These are phyloP conservation scores for Zangia roseola DNA, from an alignment of 768 basidiomycete species.

Conservation along the genomic window DNA sequence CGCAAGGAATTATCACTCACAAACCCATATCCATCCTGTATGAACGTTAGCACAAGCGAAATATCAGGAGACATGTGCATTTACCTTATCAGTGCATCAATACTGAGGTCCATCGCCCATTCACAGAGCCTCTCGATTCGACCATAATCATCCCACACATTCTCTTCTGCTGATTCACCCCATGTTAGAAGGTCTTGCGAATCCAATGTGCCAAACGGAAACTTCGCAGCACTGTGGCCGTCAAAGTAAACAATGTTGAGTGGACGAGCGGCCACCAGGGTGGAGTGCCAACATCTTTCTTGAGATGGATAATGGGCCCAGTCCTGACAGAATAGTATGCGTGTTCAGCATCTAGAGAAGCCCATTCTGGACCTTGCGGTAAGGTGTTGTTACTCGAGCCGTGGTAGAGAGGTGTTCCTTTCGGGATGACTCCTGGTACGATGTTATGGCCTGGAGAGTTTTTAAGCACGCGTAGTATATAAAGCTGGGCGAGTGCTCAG, in stretches of 20 bases:
- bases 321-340: conserved; percentile 35
- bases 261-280: conserved; percentile 26
- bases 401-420: conserved; percentile 35
- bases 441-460: conserved; percentile 26
- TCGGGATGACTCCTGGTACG: conserved; percentile 29
- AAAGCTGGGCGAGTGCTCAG: not conserved
- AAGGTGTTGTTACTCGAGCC: conserved; percentile 16
- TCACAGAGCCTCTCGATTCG: conserved; percentile 42
- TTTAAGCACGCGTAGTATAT: not conserved
- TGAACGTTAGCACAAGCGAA: not conserved
- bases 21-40: conserved; percentile 32
- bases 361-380: conserved; percentile 31
- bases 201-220: conserved; percentile 42
- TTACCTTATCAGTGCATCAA: conserved; percentile 50
- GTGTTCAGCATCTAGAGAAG: conserved; percentile 31
- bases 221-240: conserved; percentile 38
- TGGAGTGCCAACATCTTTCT: conserved; percentile 31
- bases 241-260: conserved; percentile 36
- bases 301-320: not conserved
- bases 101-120: conserved; percentile 39
- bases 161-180: conserved; percentile 28
- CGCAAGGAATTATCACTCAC: conserved; percentile 15
- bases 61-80: not conserved
- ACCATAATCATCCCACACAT: conserved; percentile 28
- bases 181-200: conserved; percentile 48